Conservation (phyloP, 345 rosid genomes). For the Gossypium stocksii region DNA sequence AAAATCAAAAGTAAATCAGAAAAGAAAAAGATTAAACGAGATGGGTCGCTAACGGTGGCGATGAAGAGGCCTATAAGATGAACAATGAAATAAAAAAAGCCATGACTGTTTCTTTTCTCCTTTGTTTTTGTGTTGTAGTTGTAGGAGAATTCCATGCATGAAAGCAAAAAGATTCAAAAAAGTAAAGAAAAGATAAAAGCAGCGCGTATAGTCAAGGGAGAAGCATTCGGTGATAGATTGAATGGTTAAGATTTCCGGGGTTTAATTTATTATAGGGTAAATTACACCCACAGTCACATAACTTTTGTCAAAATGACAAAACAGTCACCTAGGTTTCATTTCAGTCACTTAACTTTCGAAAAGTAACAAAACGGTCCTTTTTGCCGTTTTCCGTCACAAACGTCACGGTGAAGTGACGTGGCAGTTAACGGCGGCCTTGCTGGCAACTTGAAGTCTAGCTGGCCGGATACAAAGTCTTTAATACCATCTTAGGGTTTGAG, state of each 20-base stretch:
- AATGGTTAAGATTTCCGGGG: constrained; percentile 40
- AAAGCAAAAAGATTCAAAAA: constrained; percentile 39
- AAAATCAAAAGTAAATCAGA: not conserved
- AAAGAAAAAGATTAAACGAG: not conserved
- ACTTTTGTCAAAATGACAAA: no score
- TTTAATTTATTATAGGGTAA: no score
- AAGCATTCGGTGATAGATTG: constrained; percentile 29
- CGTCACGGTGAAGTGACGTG: no score
- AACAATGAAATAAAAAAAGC: constrained; percentile 31
- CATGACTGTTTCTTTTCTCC: constrained; percentile 22
- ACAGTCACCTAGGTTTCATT: no score
- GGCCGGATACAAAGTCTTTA: no score
- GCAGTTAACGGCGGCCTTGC: no score
- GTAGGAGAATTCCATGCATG: constrained; percentile 76
- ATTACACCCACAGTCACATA: no score
- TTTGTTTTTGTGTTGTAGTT: constrained; percentile 39
- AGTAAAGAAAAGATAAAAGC: constrained; percentile 29
- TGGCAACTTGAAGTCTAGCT: no score
- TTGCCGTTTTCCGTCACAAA: no score
- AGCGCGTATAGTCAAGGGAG: constrained; percentile 48
- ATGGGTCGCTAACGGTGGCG: constrained; percentile 52
- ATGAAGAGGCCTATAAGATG: constrained; percentile 32
- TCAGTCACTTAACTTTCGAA: no score
- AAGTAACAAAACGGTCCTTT: no score
- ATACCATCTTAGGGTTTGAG: no score